A percentile compares a stretch with the other conserved stretches of the same genome.
phyloP scores from a whole-genome alignment of 2,329 filamentous ascomycete genomes.

The Trichocomaceae sp. region DNA sequence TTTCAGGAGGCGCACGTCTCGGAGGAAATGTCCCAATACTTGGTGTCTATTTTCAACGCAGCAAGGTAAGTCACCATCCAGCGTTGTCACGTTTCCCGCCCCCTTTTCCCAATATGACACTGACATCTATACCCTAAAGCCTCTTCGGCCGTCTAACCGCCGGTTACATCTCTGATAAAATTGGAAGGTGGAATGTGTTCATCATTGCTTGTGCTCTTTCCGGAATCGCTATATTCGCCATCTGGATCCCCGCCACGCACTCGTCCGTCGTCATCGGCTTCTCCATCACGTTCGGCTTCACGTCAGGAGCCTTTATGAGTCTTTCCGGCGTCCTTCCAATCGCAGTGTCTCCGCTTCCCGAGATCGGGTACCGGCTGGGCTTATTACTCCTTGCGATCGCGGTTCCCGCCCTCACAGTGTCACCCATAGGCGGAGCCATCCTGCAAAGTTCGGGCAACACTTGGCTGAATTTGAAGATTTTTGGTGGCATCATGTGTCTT shows the following conservation, averaged over 20 bases:
- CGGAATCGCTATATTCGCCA: neutral
- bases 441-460: slow-evolving; percentile 57
- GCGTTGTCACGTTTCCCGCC: neutral
- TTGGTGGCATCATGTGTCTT: slow-evolving; percentile 1
- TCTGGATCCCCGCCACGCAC: neutral
- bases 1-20: neutral
- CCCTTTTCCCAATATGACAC: neutral
- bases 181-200: neutral
- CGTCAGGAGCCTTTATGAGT: neutral
- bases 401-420: slow-evolving; percentile 8
- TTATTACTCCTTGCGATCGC: slow-evolving; percentile 8
- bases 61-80: neutral
- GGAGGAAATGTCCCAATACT: neutral
- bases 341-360: neutral
- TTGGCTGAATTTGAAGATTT: slow-evolving; percentile 33
- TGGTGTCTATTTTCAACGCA: neutral
- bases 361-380: slow-evolving; percentile 14
- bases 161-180: neutral
- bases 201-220: neutral
- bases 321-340: neutral
- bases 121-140: neutral
- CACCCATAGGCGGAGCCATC: slow-evolving; percentile 45
- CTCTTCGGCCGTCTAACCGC: neutral
- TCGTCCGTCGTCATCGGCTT: neutral
- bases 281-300: neutral